Evolutionary conservation across 192 early-diverging fungal species (phyloP).

Genomic region (Coemansia reversa): DNA sequence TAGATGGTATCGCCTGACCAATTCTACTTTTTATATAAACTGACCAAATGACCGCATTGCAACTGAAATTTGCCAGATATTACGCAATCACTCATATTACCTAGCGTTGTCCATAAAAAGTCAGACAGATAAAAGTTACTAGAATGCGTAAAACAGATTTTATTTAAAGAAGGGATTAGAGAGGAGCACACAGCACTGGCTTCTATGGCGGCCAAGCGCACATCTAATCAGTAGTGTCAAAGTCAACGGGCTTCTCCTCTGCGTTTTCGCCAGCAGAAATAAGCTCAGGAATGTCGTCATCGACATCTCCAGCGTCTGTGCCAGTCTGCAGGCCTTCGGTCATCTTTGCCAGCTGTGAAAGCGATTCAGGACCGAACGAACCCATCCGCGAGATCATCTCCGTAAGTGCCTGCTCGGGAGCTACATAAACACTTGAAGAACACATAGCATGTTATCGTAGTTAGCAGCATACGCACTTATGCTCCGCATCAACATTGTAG

Average conservation of each 20-base stretch:
- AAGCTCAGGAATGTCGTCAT: constrained; percentile 96
- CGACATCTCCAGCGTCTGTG: constrained; percentile 62
- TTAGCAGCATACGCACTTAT: neutral
- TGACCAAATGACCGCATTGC: too few relatives aligned
- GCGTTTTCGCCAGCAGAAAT: constrained; percentile 71
- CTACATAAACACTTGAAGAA: constrained; percentile 1
- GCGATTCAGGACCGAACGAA: constrained; percentile 80
- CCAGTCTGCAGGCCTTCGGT: constrained; percentile 78
- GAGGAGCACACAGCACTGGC: too few relatives aligned
- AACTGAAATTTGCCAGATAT: too few relatives aligned
- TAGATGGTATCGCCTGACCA: too few relatives aligned
- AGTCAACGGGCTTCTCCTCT: constrained; percentile 55
- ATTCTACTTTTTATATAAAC: too few relatives aligned
- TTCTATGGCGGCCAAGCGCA: too few relatives aligned
- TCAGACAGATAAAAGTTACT: too few relatives aligned
- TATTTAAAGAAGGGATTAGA: too few relatives aligned
- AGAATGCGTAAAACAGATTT: too few relatives aligned
- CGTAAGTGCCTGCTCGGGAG: constrained; percentile 43
- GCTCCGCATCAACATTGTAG: neutral
- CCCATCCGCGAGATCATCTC: constrained; percentile 57
- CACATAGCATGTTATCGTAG: too few relatives aligned
- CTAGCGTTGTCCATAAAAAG: too few relatives aligned
- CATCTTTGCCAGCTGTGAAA: constrained; percentile 81
- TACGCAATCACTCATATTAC: too few relatives aligned
- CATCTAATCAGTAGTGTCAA: constrained; percentile 39